Evolutionary conservation across 1,284 basidiomycete species (phyloP).

Genomic region (Pyrrhoderma lamaoense): DNA sequence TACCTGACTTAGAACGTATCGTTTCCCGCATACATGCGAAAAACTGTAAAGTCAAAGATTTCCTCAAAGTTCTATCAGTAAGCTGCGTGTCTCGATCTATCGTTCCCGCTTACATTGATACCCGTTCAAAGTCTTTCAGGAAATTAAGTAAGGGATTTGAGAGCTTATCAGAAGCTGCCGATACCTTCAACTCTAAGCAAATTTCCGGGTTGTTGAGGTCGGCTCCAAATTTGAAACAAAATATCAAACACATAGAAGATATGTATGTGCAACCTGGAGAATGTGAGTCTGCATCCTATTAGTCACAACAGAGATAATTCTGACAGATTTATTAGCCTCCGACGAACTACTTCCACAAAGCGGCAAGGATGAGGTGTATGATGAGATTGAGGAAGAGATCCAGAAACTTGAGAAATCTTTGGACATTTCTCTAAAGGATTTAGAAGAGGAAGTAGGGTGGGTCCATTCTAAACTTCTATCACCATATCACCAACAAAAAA

Average conservation of each 20-base stretch:
- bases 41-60: constrained; percentile 80
- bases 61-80: constrained; percentile 74
- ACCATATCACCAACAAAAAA: constrained; percentile 4
- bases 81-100: constrained; percentile 22
- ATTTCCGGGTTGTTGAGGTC: constrained; percentile 68
- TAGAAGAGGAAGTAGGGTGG: constrained; percentile 55
- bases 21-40: constrained; percentile 91
- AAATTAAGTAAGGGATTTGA: constrained; percentile 62
- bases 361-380: constrained; percentile 83
- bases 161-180: constrained; percentile 56
- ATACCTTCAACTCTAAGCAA: constrained; percentile 69
- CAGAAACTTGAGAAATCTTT: constrained; percentile 60
- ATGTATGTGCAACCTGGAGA: constrained; percentile 65
- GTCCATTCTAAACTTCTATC: constrained; percentile 19
- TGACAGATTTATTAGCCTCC: constrained; percentile 36
- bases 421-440: constrained; percentile 55
- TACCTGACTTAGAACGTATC: constrained; percentile 91
- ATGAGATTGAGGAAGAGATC: constrained; percentile 68
- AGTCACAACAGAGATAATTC: constrained; percentile 16
- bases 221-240: constrained; percentile 71
- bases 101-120: background rate
- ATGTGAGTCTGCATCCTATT: constrained; percentile 36
- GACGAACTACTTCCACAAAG: constrained; percentile 67
- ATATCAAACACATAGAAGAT: constrained; percentile 66
- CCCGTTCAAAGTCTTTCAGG: constrained; percentile 61